Evolutionary conservation across 2,329 filamentous ascomycete species (phyloP).

Genomic region (Volutella citrinella): DNA sequence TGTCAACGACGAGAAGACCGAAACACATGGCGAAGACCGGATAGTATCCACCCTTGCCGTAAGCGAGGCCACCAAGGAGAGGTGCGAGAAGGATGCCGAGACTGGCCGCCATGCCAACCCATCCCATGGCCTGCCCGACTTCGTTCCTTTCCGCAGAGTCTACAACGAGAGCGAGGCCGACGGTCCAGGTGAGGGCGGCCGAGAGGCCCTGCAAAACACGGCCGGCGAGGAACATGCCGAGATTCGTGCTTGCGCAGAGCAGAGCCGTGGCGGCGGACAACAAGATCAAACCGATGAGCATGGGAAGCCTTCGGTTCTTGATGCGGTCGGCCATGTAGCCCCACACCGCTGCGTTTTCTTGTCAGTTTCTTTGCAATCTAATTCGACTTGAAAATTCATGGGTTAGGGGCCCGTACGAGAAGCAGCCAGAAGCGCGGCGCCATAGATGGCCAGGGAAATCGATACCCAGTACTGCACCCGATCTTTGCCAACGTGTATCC

Average conservation of each 20-base stretch:
- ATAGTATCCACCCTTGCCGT: constrained; percentile 31
- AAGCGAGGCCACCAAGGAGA: constrained; percentile 32
- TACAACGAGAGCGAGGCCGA: constrained; percentile 34
- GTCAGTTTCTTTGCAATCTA: not conserved
- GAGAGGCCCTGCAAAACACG: constrained; percentile 32
- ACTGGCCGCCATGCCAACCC: constrained; percentile 32
- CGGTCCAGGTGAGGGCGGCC: constrained; percentile 34
- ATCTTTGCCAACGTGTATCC: constrained; percentile 21
- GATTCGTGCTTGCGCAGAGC: constrained; percentile 28
- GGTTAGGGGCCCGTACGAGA: constrained; percentile 24
- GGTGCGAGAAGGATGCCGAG: constrained; percentile 30
- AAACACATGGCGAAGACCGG: constrained; percentile 35
- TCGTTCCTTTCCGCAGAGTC: constrained; percentile 30
- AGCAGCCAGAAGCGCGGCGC: constrained; percentile 26
- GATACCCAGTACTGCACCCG: constrained; percentile 35
- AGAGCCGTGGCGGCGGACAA: constrained; percentile 29
- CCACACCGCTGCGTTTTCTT: constrained; percentile 28
- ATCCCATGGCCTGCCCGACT: constrained; percentile 31
- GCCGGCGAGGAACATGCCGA: constrained; percentile 31
- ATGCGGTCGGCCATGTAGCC: constrained; percentile 34
- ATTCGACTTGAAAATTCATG: constrained; percentile 1
- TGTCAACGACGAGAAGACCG: constrained; percentile 30
- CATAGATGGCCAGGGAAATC: constrained; percentile 32
- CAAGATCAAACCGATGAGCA: constrained; percentile 31
- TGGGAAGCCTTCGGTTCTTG: constrained; percentile 29